Percentiles rank a stretch among this genome's conserved stretches.
These are phyloP conservation scores for Graphilbum sp. DNA, from an alignment of 2,329 filamentous ascomycete species.

Conservation along the genomic window DNA sequence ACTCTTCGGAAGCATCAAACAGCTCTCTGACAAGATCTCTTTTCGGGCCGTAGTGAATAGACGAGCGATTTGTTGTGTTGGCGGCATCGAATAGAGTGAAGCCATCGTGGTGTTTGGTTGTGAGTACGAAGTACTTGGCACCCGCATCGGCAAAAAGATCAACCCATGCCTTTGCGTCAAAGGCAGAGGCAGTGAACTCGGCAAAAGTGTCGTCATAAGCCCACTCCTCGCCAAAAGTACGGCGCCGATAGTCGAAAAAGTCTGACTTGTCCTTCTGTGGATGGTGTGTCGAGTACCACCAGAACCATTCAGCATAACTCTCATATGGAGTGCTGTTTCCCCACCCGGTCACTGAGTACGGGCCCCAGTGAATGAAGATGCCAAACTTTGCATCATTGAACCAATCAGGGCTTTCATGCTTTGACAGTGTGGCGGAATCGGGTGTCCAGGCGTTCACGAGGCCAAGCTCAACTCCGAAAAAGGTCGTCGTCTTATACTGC, in stretches of 20 bases:
- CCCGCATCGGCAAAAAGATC: slow-evolving; percentile 21
- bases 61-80: slow-evolving; percentile 22
- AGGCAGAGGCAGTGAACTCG: slow-evolving; percentile 8
- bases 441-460: neutral
- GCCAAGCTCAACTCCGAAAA: neutral
- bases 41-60: slow-evolving; percentile 23
- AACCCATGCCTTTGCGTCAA: slow-evolving; percentile 14
- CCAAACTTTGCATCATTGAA: slow-evolving; percentile 39
- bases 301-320: slow-evolving; percentile 29
- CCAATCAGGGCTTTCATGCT: slow-evolving; percentile 31
- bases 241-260: slow-evolving; percentile 8
- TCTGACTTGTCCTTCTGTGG: slow-evolving; percentile 4
- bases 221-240: slow-evolving; percentile 7
- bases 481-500: neutral
- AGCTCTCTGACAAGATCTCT: slow-evolving; percentile 25
- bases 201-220: slow-evolving; percentile 19
- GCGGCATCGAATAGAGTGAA: slow-evolving; percentile 25
- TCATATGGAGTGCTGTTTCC: slow-evolving; percentile 25
- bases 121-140: slow-evolving; percentile 28
- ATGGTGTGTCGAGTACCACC: slow-evolving; percentile 27
- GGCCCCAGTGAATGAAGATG: slow-evolving; percentile 45
- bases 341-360: slow-evolving; percentile 39
- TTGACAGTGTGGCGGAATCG: slow-evolving; percentile 16
- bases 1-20: slow-evolving; percentile 22
- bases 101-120: slow-evolving; percentile 31